These are phyloP conservation scores for Boletus sp. DNA, from an alignment of 768 basidiomycete species.

Conservation along the genomic window DNA sequence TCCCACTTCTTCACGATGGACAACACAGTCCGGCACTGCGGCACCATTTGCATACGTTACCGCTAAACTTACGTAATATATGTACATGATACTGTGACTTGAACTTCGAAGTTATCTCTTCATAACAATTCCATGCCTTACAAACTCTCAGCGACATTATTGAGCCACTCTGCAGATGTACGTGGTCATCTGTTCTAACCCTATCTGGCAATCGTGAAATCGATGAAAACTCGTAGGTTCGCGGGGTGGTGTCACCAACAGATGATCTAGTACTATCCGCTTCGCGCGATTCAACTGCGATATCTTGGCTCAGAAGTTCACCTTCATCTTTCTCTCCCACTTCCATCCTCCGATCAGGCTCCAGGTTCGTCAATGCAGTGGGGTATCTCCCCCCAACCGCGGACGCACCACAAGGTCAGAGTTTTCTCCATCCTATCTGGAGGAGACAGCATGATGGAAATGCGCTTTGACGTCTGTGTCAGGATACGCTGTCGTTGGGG, in stretches of 20 bases:
- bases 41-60: no score
- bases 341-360: constrained; percentile 58
- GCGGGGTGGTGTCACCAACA: constrained; percentile 74
- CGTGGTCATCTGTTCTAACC: constrained; percentile 25
- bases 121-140: constrained; percentile 51
- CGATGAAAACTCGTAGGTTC: constrained; percentile 56
- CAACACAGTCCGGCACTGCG: no score
- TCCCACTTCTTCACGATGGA: no score
- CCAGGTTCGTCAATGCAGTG: constrained; percentile 79
- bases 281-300: constrained; percentile 89
- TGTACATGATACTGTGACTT: not conserved
- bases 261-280: constrained; percentile 81
- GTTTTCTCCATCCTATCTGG: not conserved
- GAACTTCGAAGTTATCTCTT: not conserved
- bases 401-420: constrained; percentile 68
- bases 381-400: constrained; percentile 70
- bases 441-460: not conserved
- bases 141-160: constrained; percentile 72
- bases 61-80: not conserved
- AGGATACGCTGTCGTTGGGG: constrained; percentile 88
- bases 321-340: constrained; percentile 52
- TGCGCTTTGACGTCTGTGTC: constrained; percentile 12
- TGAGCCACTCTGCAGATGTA: constrained; percentile 74
- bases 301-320: constrained; percentile 70
- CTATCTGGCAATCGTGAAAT: not conserved